Conservation (phyloP, 805 yeast genomes). For the Candida railenensis region DNA sequence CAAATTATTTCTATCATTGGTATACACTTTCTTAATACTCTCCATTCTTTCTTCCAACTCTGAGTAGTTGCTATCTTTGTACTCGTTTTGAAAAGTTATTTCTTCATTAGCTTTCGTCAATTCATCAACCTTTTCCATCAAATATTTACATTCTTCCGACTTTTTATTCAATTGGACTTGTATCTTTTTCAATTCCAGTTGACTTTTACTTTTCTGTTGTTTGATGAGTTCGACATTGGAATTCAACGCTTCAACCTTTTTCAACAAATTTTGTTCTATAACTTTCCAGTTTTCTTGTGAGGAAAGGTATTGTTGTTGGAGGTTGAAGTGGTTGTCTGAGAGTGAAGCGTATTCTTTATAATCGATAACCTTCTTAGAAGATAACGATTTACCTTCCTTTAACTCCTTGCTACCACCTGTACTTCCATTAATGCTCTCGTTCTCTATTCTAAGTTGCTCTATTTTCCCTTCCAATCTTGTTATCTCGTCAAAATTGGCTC, state of each 20-base stretch:
- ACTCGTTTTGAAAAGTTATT: conserved; percentile 14
- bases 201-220: conserved; percentile 20
- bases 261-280: conserved; percentile 66
- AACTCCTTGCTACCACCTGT: conserved; percentile 4
- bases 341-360: conserved; percentile 44
- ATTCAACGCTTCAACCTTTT: conserved; percentile 40
- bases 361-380: conserved; percentile 19
- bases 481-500: conserved; percentile 44
- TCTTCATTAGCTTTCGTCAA: conserved; percentile 28
- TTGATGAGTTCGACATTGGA: conserved; percentile 27
- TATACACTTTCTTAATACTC: conserved; percentile 30
- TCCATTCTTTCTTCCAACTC: conserved; percentile 29
- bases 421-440: conserved; percentile 43
- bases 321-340: conserved; percentile 47
- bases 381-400: conserved; percentile 15
- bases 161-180: conserved; percentile 13
- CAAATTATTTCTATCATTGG: conserved; percentile 27
- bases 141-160: conserved; percentile 12
- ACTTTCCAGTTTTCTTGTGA: conserved; percentile 82
- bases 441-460: conserved; percentile 63
- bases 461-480: conserved; percentile 64
- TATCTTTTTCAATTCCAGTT: conserved; percentile 34
- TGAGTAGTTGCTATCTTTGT: conserved; percentile 17
- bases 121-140: conserved; percentile 22
- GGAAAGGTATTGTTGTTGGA: conserved; percentile 70